These are phyloP conservation scores for Ganoderma lucidum DNA, from an alignment of 1,284 basidiomycete genomes.

Conservation along the genomic window DNA sequence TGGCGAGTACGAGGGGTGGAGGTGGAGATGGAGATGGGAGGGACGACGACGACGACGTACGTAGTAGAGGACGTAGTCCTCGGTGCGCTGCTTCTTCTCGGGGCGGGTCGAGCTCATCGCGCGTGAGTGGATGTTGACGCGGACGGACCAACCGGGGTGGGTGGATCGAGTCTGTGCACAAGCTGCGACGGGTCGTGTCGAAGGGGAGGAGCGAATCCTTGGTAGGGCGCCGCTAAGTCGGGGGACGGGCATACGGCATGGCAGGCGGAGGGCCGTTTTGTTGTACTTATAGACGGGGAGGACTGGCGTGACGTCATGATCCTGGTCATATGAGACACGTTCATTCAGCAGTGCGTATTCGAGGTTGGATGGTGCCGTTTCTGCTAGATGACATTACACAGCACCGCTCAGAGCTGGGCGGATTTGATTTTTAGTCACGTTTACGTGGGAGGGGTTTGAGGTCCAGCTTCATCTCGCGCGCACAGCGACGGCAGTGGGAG, in stretches of 20 bases:
- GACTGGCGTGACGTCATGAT: neutral
- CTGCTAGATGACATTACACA: neutral
- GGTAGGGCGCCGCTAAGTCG: neutral
- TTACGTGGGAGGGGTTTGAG: no score
- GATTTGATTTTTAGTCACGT: no score
- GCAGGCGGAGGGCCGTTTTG: neutral
- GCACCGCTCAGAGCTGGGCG: no score
- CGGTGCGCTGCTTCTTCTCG: conserved; percentile 40
- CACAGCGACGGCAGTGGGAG: no score
- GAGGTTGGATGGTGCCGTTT: neutral
- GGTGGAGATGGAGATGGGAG: neutral
- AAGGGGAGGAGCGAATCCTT: neutral
- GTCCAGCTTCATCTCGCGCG: no score
- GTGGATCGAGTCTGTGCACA: neutral
- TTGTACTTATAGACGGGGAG: neutral
- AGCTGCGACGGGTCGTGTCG: neutral
- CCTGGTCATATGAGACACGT: neutral
- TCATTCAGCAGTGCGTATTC: neutral
- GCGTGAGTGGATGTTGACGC: neutral
- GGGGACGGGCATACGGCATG: neutral
- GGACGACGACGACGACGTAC: conserved; percentile 30
- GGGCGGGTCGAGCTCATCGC: conserved; percentile 30
- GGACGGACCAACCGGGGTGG: neutral
- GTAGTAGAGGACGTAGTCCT: conserved; percentile 44
- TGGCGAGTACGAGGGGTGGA: neutral